These are phyloP conservation scores for Ogataea siamensis DNA, from an alignment of 805 yeast species.

Conservation along the genomic window DNA sequence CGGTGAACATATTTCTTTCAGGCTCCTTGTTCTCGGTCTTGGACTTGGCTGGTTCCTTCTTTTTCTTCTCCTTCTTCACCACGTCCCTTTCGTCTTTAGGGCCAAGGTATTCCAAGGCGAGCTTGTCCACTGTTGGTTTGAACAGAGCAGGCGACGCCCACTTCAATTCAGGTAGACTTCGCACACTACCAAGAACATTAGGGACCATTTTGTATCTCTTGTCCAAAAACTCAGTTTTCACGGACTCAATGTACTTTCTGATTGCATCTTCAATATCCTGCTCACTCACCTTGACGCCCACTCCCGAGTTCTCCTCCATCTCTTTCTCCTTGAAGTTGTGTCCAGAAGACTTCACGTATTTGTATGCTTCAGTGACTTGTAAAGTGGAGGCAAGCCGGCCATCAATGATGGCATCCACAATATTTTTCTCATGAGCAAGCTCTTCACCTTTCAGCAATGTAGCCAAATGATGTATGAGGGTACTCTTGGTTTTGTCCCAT, in stretches of 20 bases:
- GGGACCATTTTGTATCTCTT: conserved; percentile 83
- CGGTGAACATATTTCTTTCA: conserved; percentile 79
- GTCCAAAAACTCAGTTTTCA: conserved; percentile 58
- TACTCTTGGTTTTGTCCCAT: conserved; percentile 57
- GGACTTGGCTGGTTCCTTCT: conserved; percentile 34
- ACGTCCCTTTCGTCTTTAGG: conserved; percentile 96
- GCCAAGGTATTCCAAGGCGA: conserved; percentile 71
- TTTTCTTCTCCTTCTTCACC: conserved; percentile 71
- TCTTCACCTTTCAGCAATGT: conserved; percentile 62
- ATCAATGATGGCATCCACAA: conserved; percentile 60
- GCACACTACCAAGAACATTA: conserved; percentile 70
- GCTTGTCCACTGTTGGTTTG: conserved; percentile 82
- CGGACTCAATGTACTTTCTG: conserved; percentile 52
- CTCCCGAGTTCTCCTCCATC: conserved; percentile 71
- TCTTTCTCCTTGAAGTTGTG: conserved; percentile 45
- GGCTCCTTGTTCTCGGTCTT: conserved; percentile 27
- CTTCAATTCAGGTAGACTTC: conserved; percentile 69
- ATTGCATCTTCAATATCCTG: conserved; percentile 63
- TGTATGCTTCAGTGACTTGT: conserved; percentile 79
- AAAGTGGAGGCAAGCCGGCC: conserved; percentile 63
- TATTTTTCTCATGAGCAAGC: conserved; percentile 45
- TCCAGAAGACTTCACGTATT: conserved; percentile 60
- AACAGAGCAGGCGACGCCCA: conserved; percentile 90
- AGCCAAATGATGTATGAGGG: conserved; percentile 77
- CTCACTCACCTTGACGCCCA: conserved; percentile 69